These are phyloP conservation scores for Nicotiana tomentosiformis DNA, from an alignment of 257 asterid genomes.

Conservation along the genomic window DNA sequence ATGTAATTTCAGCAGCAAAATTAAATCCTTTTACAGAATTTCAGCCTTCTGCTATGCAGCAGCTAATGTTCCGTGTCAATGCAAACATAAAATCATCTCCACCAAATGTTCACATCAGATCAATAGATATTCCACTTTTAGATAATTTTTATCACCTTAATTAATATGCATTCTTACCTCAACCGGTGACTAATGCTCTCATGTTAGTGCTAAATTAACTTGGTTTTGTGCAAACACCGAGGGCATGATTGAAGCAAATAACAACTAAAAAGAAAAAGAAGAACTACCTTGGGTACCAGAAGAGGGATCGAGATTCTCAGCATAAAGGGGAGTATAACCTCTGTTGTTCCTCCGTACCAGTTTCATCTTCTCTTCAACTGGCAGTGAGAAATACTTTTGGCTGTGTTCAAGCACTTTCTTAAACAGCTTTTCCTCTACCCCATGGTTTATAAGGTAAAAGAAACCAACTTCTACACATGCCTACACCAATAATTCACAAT, in stretches of 20 bases:
- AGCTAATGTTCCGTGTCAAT: neutral
- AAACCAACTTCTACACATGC: conserved; percentile 51
- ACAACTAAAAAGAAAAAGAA: neutral
- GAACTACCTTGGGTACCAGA: conserved; percentile 32
- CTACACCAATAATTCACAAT: conserved; percentile 14
- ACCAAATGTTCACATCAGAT: neutral
- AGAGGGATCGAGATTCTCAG: conserved; percentile 45
- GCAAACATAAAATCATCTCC: neutral
- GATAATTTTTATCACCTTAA: neutral
- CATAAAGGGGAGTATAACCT: conserved; percentile 50
- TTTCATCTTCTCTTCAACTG: conserved; percentile 41
- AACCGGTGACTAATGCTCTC: neutral
- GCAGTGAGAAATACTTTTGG: conserved; percentile 33
- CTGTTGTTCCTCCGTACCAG: conserved; percentile 29
- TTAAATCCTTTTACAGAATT: neutral
- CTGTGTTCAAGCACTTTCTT: conserved; percentile 33
- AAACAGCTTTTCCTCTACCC: conserved; percentile 35
- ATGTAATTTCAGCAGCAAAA: neutral
- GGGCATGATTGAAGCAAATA: neutral
- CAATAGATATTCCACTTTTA: neutral
- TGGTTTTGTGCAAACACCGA: neutral
- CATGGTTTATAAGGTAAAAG: conserved; percentile 60
- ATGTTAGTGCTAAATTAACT: neutral
- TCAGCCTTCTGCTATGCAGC: neutral
- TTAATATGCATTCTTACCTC: neutral